Percentiles rank a stretch among this genome's conserved stretches.
These are phyloP conservation scores for Pezicula neosporulosa DNA, from an alignment of 2,329 filamentous ascomycete genomes.

Conservation along the genomic window DNA sequence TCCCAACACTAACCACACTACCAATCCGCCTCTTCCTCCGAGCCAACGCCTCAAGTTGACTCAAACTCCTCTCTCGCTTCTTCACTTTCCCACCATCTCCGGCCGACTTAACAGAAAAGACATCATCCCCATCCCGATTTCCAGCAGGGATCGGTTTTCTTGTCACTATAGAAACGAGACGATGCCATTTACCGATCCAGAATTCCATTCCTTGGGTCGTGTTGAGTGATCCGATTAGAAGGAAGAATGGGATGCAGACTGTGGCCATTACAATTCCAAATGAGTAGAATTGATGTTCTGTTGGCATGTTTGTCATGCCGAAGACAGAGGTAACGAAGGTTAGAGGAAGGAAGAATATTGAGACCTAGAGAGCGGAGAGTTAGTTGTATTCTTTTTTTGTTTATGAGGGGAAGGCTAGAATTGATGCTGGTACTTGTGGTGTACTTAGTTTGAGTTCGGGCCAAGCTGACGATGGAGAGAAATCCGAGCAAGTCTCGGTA, in stretches of 20 bases:
- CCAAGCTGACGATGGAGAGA: too few relatives aligned
- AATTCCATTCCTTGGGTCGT: conserved; percentile 28
- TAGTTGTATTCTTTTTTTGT: background rate
- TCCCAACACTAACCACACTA: background rate
- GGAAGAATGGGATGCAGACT: conserved; percentile 46
- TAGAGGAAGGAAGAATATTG: background rate
- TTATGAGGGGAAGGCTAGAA: background rate
- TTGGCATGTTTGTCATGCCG: conserved; percentile 46
- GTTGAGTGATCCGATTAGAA: conserved; percentile 43
- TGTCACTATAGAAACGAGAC: background rate
- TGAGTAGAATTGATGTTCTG: conserved; percentile 38
- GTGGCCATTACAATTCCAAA: conserved; percentile 33
- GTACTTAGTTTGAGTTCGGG: background rate
- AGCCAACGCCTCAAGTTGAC: background rate
- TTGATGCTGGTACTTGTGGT: background rate
- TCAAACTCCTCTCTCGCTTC: background rate
- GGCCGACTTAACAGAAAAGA: background rate
- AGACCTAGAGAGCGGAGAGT: background rate
- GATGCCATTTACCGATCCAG: conserved; percentile 10
- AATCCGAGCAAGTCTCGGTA: too few relatives aligned
- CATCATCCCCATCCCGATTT: background rate
- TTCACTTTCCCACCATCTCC: background rate
- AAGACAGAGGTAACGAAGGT: conserved; percentile 39
- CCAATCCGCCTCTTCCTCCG: background rate
- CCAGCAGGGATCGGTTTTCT: background rate